phyloP scores from a whole-genome alignment of 495 filamentous ascomycete species.

The Tricharina praecox region DNA sequence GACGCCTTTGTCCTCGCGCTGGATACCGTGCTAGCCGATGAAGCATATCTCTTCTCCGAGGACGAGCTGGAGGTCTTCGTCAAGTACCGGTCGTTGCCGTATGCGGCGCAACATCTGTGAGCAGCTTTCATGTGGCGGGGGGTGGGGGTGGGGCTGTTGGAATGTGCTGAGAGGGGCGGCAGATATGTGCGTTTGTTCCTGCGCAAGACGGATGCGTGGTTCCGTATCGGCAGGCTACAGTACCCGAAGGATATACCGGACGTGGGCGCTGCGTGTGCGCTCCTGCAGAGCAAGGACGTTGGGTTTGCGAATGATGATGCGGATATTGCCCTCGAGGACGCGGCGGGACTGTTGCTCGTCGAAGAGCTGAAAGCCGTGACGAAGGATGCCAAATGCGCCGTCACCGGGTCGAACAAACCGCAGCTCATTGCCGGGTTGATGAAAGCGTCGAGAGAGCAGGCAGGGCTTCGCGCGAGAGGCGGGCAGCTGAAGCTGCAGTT shows the following conservation, averaged over 20 bases:
- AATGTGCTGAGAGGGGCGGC: too few relatives aligned
- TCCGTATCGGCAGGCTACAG: constrained; percentile 57
- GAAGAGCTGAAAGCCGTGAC: constrained; percentile 77
- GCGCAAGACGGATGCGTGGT: constrained; percentile 88
- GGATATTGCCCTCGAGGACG: constrained; percentile 63
- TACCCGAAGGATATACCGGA: constrained; percentile 76
- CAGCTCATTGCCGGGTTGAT: constrained; percentile 48
- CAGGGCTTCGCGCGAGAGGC: constrained; percentile 17
- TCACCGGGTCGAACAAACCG: constrained; percentile 51
- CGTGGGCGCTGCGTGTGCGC: constrained; percentile 42
- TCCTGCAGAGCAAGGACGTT: constrained; percentile 33
- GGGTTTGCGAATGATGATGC: constrained; percentile 58
- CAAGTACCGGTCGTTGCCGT: constrained; percentile 54
- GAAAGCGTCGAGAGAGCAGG: constrained; percentile 12
- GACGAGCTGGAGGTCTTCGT: constrained; percentile 63
- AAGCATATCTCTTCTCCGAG: constrained; percentile 70
- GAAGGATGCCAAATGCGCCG: constrained; percentile 58
- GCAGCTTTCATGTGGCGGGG: not conserved
- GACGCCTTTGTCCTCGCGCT: constrained; percentile 93
- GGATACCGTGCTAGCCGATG: constrained; percentile 77
- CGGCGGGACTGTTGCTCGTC: constrained; percentile 57
- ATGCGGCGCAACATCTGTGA: constrained; percentile 85
- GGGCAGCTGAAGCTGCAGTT: constrained; percentile 17
- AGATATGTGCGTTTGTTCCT: constrained; percentile 88
- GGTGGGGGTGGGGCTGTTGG: not conserved